Percentiles rank a stretch among this genome's conserved stretches.
Conservation (phyloP, 257 asterid species). For the Solanum etuberosum region DNA sequence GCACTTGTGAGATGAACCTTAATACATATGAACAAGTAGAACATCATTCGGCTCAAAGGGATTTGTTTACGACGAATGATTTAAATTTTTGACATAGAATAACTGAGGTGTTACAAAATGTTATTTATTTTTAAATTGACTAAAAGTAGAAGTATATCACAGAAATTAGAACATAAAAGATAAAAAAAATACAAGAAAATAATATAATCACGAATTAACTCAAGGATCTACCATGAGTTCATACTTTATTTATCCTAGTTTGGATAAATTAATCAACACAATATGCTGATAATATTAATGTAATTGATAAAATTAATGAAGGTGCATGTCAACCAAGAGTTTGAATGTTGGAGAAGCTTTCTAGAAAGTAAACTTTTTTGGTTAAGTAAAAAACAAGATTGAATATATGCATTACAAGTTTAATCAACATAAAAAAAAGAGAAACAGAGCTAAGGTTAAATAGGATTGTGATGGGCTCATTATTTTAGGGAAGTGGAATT, state of each 20-base stretch:
- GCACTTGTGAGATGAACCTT: too few relatives aligned
- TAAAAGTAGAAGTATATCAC: too few relatives aligned
- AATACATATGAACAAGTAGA: too few relatives aligned
- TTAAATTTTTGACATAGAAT: too few relatives aligned
- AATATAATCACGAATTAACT: background rate
- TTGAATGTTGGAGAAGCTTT: background rate
- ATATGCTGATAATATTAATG: background rate
- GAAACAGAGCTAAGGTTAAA: background rate
- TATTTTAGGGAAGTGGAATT: background rate
- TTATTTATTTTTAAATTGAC: too few relatives aligned
- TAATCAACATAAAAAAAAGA: background rate
- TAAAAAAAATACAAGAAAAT: too few relatives aligned
- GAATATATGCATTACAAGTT: background rate
- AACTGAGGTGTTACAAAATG: background rate
- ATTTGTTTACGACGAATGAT: too few relatives aligned
- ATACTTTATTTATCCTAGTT: background rate
- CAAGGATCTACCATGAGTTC: background rate
- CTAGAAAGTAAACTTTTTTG: background rate
- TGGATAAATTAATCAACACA: background rate
- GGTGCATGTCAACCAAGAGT: background rate
- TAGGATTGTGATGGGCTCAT: background rate
- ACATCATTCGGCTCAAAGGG: background rate
- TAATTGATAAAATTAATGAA: background rate
- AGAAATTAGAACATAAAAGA: too few relatives aligned
- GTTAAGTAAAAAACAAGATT: background rate